Evolutionary conservation across 75 land plant species (phyloP).

Genomic region (Selaginella moellendorffii): DNA sequence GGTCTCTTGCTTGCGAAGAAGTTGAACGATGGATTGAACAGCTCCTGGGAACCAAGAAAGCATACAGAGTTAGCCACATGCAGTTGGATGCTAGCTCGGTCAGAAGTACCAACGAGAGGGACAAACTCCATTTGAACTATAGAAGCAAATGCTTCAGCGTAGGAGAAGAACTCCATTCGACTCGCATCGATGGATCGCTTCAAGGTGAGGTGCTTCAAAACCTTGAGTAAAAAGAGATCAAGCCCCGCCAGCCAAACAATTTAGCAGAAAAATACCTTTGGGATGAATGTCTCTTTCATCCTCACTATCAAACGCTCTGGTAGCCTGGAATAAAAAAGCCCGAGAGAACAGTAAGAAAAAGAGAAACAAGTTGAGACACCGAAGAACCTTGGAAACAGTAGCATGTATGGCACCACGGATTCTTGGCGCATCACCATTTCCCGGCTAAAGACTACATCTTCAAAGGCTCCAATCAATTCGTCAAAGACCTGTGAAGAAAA

Average conservation of each 20-base stretch:
- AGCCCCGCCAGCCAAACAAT: not conserved
- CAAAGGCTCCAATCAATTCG: slow-evolving; percentile 12
- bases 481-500: slow-evolving; percentile 13
- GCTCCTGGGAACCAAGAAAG: slow-evolving; percentile 12
- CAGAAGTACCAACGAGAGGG: slow-evolving; percentile 12
- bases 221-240: slow-evolving; percentile 3
- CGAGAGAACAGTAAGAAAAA: not conserved
- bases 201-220: slow-evolving; percentile 22
- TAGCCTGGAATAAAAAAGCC: not conserved
- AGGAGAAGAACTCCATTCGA: slow-evolving; percentile 27
- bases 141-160: slow-evolving; percentile 22
- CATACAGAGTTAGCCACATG: not conserved
- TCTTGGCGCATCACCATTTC: slow-evolving; percentile 17
- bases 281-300: slow-evolving; percentile 16
- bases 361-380: not conserved
- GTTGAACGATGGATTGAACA: slow-evolving; percentile 13
- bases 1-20: slow-evolving; percentile 18
- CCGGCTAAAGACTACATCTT: slow-evolving; percentile 12
- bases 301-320: not conserved
- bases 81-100: not conserved
- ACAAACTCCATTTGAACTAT: slow-evolving; percentile 19
- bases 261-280: slow-evolving; percentile 12
- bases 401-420: slow-evolving; percentile 18
- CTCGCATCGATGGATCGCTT: slow-evolving; percentile 22
- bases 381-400: slow-evolving; percentile 12